phyloP scores from a whole-genome alignment of 2,329 filamentous ascomycete genomes.

The Paramyrothecium sp. region DNA sequence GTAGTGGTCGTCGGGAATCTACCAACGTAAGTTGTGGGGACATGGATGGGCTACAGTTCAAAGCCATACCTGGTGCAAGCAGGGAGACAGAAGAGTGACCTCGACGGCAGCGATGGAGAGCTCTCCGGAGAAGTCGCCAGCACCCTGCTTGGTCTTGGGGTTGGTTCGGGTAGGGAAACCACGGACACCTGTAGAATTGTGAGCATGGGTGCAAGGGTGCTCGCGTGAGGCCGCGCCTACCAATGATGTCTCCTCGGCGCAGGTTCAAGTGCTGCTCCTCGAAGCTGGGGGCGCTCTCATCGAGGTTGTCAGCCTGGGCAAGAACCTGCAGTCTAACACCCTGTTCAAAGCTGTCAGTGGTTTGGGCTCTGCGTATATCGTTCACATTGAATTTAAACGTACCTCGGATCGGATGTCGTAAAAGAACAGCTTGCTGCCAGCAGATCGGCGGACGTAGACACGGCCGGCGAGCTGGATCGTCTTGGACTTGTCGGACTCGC shows the following conservation, averaged over 20 bases:
- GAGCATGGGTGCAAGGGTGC: background rate
- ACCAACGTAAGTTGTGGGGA: conserved; percentile 29
- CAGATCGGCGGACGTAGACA: conserved; percentile 83
- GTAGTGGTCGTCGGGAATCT: conserved; percentile 77
- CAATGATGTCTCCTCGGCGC: conserved; percentile 89
- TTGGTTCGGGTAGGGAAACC: conserved; percentile 59
- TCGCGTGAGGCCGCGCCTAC: conserved; percentile 35
- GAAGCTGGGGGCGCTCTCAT: conserved; percentile 66
- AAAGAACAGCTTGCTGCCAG: conserved; percentile 84
- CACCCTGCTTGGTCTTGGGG: conserved; percentile 83
- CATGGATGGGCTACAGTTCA: background rate
- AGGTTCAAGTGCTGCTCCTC: conserved; percentile 87
- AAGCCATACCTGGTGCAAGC: conserved; percentile 68
- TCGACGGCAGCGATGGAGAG: conserved; percentile 90
- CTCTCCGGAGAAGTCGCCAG: conserved; percentile 68
- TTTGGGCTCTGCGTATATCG: background rate
- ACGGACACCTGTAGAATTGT: conserved; percentile 17
- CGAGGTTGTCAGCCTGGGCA: conserved; percentile 80
- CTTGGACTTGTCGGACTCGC: conserved; percentile 75
- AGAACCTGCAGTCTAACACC: conserved; percentile 81
- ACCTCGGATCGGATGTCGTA: conserved; percentile 62
- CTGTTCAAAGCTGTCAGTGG: conserved; percentile 17
- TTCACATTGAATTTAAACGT: background rate
- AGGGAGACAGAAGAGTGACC: conserved; percentile 83
- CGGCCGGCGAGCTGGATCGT: conserved; percentile 77